These are phyloP conservation scores for Claviceps quebecensis DNA, from an alignment of 2,329 filamentous ascomycete species.

Conservation along the genomic window DNA sequence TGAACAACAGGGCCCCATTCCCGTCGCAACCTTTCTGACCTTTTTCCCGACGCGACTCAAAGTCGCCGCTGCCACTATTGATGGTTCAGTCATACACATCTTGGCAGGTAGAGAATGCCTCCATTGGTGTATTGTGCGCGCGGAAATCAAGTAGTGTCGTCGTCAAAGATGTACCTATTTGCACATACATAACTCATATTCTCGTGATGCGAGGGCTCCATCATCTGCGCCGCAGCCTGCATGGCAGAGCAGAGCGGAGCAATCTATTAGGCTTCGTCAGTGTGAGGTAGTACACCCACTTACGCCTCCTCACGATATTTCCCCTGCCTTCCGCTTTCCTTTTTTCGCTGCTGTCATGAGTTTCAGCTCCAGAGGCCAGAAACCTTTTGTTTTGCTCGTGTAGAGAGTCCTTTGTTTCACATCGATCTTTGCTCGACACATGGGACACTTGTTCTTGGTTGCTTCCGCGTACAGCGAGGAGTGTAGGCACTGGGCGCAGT, in stretches of 20 bases:
- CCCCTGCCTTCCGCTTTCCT: constrained; percentile 27
- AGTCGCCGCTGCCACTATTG: too few relatives aligned
- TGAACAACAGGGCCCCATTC: too few relatives aligned
- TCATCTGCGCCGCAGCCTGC: not conserved
- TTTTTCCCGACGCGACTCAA: too few relatives aligned
- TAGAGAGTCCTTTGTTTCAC: constrained; percentile 27
- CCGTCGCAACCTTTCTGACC: too few relatives aligned
- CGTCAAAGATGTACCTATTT: too few relatives aligned
- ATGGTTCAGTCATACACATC: too few relatives aligned
- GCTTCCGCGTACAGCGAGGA: constrained; percentile 42
- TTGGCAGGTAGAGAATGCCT: too few relatives aligned
- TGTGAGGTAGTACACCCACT: not conserved
- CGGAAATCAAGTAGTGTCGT: too few relatives aligned
- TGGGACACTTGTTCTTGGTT: constrained; percentile 45
- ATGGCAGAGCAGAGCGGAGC: not conserved
- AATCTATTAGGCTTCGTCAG: too few relatives aligned
- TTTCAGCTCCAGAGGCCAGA: constrained; percentile 48
- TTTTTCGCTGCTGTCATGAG: constrained; percentile 42
- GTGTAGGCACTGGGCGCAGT: constrained; percentile 49
- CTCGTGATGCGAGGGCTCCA: too few relatives aligned
- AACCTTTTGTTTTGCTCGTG: constrained; percentile 34
- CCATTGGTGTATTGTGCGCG: too few relatives aligned
- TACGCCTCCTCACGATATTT: constrained; percentile 11
- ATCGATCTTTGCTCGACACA: constrained; percentile 47
- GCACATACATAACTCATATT: too few relatives aligned